phyloP scores from a whole-genome alignment of 306 rosid genomes.

The Gillenia trifoliata region DNA sequence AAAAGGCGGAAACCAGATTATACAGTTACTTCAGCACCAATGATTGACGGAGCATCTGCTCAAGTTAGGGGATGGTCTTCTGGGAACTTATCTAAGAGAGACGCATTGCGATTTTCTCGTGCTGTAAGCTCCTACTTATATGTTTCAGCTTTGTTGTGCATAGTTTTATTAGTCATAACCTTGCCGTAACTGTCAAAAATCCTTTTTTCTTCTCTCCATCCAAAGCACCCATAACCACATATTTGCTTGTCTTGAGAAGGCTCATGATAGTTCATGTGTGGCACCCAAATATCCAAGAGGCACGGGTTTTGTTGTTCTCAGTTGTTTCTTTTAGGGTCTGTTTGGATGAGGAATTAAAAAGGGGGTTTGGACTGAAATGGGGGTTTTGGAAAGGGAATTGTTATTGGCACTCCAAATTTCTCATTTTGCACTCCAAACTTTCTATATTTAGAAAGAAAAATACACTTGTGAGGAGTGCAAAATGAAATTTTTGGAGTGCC shows the following conservation, averaged over 20 bases:
- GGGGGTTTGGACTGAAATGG: too few species aligned
- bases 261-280: not conserved
- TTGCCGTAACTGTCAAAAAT: not conserved
- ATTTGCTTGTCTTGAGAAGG: not conserved
- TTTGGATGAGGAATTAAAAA: too few species aligned
- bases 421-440: too few species aligned
- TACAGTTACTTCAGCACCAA: constrained; percentile 64
- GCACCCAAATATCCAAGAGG: not conserved
- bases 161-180: not conserved
- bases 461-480: too few species aligned
- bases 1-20: constrained; percentile 80
- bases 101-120: constrained; percentile 82
- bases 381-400: too few species aligned
- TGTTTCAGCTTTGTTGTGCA: not conserved
- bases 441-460: too few species aligned
- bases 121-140: constrained; percentile 50
- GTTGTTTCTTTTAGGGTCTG: too few species aligned
- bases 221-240: not conserved
- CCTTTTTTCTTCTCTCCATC: not conserved
- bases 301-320: not conserved
- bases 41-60: constrained; percentile 83
- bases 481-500: too few species aligned
- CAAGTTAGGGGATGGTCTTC: constrained; percentile 94
- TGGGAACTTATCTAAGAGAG: constrained; percentile 90
- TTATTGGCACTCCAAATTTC: too few species aligned